Conservation (phyloP, 2,329 filamentous ascomycete genomes). For the Fusarium sp. region DNA sequence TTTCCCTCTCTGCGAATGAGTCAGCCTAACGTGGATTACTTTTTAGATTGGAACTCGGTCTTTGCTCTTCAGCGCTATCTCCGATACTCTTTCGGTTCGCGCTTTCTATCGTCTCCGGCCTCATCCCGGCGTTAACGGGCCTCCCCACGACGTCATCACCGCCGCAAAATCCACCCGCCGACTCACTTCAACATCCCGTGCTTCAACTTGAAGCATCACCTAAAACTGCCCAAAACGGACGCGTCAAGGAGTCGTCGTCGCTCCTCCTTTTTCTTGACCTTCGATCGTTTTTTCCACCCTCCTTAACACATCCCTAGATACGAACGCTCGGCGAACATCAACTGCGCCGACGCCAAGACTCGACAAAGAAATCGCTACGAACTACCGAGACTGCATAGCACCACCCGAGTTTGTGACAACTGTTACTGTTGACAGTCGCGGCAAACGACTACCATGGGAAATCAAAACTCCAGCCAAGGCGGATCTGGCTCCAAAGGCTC, state of each 20-base stretch:
- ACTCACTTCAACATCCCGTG: constrained; percentile 41
- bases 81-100: constrained; percentile 41
- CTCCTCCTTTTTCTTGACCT: constrained; percentile 64
- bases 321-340: constrained; percentile 11
- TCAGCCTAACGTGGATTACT: constrained; percentile 45
- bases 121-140: constrained; percentile 47
- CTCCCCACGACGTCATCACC: constrained; percentile 50
- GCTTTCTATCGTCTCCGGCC: constrained; percentile 42
- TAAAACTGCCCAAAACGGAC: constrained; percentile 65
- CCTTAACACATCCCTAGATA: constrained; percentile 59
- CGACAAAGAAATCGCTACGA: constrained; percentile 41
- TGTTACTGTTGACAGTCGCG: constrained; percentile 42
- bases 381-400: constrained; percentile 44
- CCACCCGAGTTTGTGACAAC: constrained; percentile 52
- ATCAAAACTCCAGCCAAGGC: constrained; percentile 77
- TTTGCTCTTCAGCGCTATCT: constrained; percentile 45
- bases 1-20: constrained; percentile 26
- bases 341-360: constrained; percentile 28
- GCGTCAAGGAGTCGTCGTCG: constrained; percentile 62
- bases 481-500: constrained; percentile 66
- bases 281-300: constrained; percentile 68
- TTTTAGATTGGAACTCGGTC: constrained; percentile 42
- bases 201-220: constrained; percentile 49
- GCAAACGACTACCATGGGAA: constrained; percentile 72
- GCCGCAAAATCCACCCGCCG: constrained; percentile 45